These are phyloP conservation scores for Pichia nanzhaoensis DNA, from an alignment of 805 yeast genomes.

Conservation along the genomic window DNA sequence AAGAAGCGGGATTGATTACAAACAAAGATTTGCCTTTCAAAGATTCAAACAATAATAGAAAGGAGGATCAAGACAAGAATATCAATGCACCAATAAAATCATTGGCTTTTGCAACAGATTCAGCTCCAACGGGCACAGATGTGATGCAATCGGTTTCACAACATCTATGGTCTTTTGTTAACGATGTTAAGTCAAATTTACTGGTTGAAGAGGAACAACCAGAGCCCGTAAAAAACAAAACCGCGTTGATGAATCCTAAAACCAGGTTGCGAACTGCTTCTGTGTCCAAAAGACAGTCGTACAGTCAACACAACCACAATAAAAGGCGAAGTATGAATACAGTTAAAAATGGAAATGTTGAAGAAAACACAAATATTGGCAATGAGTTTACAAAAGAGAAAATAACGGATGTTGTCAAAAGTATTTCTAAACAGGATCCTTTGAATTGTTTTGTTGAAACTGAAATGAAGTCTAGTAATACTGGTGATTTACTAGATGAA, in stretches of 20 bases:
- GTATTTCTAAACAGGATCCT: slow-evolving; percentile 4
- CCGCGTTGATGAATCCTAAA: not conserved
- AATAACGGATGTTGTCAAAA: slow-evolving; percentile 2
- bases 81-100: slow-evolving; percentile 22
- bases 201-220: slow-evolving; percentile 16
- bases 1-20: not conserved
- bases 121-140: slow-evolving; percentile 19
- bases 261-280: slow-evolving; percentile 24
- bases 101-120: slow-evolving; percentile 14
- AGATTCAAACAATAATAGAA: slow-evolving; percentile 9
- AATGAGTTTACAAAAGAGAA: not conserved
- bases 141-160: slow-evolving; percentile 33
- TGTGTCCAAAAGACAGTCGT: slow-evolving; percentile 25
- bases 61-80: slow-evolving; percentile 19
- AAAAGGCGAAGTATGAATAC: slow-evolving; percentile 7
- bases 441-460: not conserved
- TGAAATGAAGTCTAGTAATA: slow-evolving; percentile 2
- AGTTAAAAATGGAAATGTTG: not conserved
- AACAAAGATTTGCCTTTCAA: not conserved
- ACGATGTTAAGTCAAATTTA: slow-evolving; percentile 37
- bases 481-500: slow-evolving; percentile 2
- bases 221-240: not conserved
- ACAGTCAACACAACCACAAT: slow-evolving; percentile 23
- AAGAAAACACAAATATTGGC: not conserved
- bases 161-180: slow-evolving; percentile 46